A percentile compares a stretch with the other conserved stretches of the same genome.
These are phyloP conservation scores for Boechera retrofracta DNA, from an alignment of 345 rosid species.

Conservation along the genomic window DNA sequence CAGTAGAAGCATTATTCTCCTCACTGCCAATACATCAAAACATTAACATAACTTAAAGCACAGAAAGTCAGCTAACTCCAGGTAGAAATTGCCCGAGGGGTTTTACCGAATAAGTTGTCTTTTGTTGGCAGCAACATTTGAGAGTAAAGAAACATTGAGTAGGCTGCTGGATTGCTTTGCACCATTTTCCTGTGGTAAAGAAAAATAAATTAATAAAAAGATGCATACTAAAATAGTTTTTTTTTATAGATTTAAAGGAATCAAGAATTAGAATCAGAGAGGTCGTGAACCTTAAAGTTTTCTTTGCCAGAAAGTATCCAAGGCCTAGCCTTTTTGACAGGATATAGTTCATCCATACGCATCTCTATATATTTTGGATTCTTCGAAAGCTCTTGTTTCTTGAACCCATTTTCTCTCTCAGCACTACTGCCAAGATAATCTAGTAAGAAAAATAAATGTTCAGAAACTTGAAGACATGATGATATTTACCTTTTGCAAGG, in stretches of 20 bases:
- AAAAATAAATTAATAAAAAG: slow-evolving; percentile 27
- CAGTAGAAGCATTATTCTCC: slow-evolving; percentile 50
- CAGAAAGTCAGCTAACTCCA: slow-evolving; percentile 4
- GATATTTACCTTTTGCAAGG: slow-evolving; percentile 53
- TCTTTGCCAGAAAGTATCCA: slow-evolving; percentile 63
- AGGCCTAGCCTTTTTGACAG: slow-evolving; percentile 76
- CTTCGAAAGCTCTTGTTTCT: slow-evolving; percentile 57
- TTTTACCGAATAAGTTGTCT: slow-evolving; percentile 59
- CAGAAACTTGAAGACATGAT: not conserved
- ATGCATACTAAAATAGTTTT: slow-evolving; percentile 11
- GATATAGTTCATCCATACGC: slow-evolving; percentile 76
- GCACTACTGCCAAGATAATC: slow-evolving; percentile 32
- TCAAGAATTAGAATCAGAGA: slow-evolving; percentile 9
- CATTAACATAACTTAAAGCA: slow-evolving; percentile 20
- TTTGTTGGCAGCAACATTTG: slow-evolving; percentile 61
- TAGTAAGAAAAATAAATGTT: slow-evolving; percentile 26
- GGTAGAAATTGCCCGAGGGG: slow-evolving; percentile 17
- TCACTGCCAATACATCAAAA: slow-evolving; percentile 49
- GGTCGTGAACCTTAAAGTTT: slow-evolving; percentile 58
- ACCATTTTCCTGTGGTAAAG: slow-evolving; percentile 57
- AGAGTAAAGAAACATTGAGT: slow-evolving; percentile 58
- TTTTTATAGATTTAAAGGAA: slow-evolving; percentile 18
- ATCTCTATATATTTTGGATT: slow-evolving; percentile 71
- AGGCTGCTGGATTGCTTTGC: slow-evolving; percentile 50
- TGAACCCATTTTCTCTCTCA: slow-evolving; percentile 51